phyloP scores from a whole-genome alignment of 2,329 filamentous ascomycete genomes.

The Talaromyces rugulosus region DNA sequence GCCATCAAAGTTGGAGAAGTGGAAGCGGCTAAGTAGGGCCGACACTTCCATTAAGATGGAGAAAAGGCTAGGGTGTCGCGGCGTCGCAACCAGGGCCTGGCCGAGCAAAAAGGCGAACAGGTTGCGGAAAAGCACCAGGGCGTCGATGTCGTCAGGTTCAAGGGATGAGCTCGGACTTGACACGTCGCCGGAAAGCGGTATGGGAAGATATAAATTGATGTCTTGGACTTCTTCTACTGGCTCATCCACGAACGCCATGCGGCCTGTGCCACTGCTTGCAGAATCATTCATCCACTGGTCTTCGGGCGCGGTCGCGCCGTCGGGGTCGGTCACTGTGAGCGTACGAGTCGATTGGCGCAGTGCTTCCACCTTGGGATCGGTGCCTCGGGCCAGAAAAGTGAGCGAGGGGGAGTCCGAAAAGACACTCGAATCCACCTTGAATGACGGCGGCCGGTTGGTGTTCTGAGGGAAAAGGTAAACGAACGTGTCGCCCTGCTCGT shows the following conservation, averaged over 20 bases:
- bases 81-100: constrained; percentile 57
- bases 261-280: constrained; percentile 45
- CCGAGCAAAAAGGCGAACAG: constrained; percentile 62
- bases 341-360: constrained; percentile 26
- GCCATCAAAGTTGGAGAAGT: constrained; percentile 59
- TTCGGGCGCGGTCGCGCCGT: constrained; percentile 28
- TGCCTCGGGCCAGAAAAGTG: constrained; percentile 52
- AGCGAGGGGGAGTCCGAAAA: constrained; percentile 55
- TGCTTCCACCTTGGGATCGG: constrained; percentile 42
- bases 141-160: constrained; percentile 51
- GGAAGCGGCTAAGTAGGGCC: constrained; percentile 53
- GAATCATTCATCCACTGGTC: constrained; percentile 32
- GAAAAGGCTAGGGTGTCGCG: constrained; percentile 52
- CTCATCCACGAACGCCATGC: constrained; percentile 47
- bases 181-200: constrained; percentile 52
- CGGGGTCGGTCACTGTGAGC: constrained; percentile 26
- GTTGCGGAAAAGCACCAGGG: constrained; percentile 57
- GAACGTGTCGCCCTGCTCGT: constrained; percentile 58
- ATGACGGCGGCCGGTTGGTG: constrained; percentile 55
- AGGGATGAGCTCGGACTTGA: constrained; percentile 29
- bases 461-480: constrained; percentile 59
- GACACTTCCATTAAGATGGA: constrained; percentile 59
- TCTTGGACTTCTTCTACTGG: constrained; percentile 36
- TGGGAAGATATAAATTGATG: constrained; percentile 56
- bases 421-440: constrained; percentile 57